These are phyloP conservation scores for Gastrodia elata DNA, from an alignment of 106 monocot species.

Conservation along the genomic window DNA sequence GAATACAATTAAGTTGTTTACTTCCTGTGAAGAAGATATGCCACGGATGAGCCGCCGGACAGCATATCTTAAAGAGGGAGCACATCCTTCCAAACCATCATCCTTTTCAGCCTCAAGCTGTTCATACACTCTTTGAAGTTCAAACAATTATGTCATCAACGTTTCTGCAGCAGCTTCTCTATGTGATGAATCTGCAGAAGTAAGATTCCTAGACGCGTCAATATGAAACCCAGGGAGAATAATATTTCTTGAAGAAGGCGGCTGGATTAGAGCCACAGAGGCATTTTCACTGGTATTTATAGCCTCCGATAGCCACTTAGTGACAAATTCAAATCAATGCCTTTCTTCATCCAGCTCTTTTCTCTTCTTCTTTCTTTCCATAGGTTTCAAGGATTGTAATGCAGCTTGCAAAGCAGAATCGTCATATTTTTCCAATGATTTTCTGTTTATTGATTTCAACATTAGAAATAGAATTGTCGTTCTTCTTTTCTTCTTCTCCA, in stretches of 20 bases:
- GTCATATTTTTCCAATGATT: background rate
- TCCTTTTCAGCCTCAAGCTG: slow-evolving; percentile 80
- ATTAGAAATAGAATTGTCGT: background rate
- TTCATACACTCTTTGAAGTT: slow-evolving; percentile 59
- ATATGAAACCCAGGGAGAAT: slow-evolving; percentile 51
- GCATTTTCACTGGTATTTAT: background rate
- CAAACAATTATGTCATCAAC: slow-evolving; percentile 39
- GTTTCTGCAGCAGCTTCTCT: slow-evolving; percentile 54
- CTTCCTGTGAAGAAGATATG: slow-evolving; percentile 89
- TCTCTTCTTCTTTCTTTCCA: slow-evolving; percentile 72
- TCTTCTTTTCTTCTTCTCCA: background rate
- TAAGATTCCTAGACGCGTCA: slow-evolving; percentile 46
- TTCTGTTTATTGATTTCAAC: background rate
- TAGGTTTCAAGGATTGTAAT: slow-evolving; percentile 23
- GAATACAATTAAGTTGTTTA: too few relatives aligned
- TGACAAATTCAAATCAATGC: slow-evolving; percentile 18
- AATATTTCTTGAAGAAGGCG: background rate
- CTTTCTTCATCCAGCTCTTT: slow-evolving; percentile 53
- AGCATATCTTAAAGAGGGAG: slow-evolving; percentile 68
- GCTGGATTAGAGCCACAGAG: background rate
- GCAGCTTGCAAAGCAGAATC: background rate
- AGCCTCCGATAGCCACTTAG: slow-evolving; percentile 1
- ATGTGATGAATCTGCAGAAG: slow-evolving; percentile 34
- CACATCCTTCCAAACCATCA: slow-evolving; percentile 75
- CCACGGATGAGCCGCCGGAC: slow-evolving; percentile 77